Evolutionary conservation across 2,329 filamentous ascomycete genomes (phyloP).

Genomic region (Diaporthe australafricana): DNA sequence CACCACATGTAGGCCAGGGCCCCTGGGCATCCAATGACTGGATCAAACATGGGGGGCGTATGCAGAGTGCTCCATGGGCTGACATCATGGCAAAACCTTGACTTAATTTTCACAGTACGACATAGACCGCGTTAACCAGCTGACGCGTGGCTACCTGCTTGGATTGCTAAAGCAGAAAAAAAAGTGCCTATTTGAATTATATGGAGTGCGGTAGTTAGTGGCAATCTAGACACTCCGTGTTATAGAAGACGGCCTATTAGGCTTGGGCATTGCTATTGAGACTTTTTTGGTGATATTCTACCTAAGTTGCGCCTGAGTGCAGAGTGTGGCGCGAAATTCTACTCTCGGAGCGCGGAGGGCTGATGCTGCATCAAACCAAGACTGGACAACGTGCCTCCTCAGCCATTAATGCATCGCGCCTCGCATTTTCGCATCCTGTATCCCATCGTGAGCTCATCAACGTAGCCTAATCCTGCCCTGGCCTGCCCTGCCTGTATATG

Average conservation of each 20-base stretch:
- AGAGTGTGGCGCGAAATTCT: constrained; percentile 35
- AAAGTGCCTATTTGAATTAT: background rate
- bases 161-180: background rate
- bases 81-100: constrained; percentile 39
- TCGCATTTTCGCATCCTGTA: constrained; percentile 35
- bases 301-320: constrained; percentile 38
- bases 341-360: constrained; percentile 34
- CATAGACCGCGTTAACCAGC: constrained; percentile 18
- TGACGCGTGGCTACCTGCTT: background rate
- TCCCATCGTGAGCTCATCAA: constrained; percentile 36
- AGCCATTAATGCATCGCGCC: constrained; percentile 38
- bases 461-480: constrained; percentile 34
- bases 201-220: background rate
- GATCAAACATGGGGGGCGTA: constrained; percentile 34
- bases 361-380: constrained; percentile 36
- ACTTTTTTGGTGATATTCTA: constrained; percentile 37
- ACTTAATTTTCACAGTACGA: background rate
- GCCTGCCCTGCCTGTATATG: constrained; percentile 35
- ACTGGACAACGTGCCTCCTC: constrained; percentile 29
- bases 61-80: constrained; percentile 31
- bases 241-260: background rate
- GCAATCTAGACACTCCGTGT: background rate
- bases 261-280: constrained; percentile 9
- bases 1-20: constrained; percentile 12
- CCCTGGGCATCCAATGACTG: constrained; percentile 21